phyloP scores from a whole-genome alignment of 257 asterid species.

The Datura wrightii region DNA sequence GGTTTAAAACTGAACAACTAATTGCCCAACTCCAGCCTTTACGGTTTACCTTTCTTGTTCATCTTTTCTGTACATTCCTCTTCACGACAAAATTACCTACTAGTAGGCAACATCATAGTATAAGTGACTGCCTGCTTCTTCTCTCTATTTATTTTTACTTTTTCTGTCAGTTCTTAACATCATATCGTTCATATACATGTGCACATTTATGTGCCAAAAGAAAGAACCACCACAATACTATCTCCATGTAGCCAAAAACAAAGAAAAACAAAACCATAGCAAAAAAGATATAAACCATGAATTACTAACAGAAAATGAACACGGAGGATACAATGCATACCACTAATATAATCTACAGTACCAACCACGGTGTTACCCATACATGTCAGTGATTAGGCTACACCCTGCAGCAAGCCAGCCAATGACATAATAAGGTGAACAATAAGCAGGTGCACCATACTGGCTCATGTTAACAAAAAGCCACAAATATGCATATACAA shows the following conservation, averaged over 20 bases:
- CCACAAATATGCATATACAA: background rate
- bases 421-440: conserved; percentile 39
- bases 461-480: conserved; percentile 53
- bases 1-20: too few species aligned
- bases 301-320: background rate
- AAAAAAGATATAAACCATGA: background rate
- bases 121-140: background rate
- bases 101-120: too few species aligned
- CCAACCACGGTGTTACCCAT: background rate
- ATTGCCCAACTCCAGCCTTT: too few species aligned
- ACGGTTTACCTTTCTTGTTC: too few species aligned
- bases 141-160: background rate
- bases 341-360: conserved; percentile 9
- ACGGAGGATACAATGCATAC: background rate
- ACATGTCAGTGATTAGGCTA: conserved; percentile 21
- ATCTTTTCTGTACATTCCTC: too few species aligned
- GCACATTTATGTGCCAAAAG: too few species aligned
- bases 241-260: background rate
- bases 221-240: background rate
- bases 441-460: conserved; percentile 38
- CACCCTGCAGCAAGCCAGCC: conserved; percentile 25
- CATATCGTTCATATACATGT: background rate
- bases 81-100: too few species aligned
- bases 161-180: background rate
- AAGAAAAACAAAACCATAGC: background rate